Conservation (phyloP, 371 early-diverging fungal genomes). For the Rhizopus arrhizus region DNA sequence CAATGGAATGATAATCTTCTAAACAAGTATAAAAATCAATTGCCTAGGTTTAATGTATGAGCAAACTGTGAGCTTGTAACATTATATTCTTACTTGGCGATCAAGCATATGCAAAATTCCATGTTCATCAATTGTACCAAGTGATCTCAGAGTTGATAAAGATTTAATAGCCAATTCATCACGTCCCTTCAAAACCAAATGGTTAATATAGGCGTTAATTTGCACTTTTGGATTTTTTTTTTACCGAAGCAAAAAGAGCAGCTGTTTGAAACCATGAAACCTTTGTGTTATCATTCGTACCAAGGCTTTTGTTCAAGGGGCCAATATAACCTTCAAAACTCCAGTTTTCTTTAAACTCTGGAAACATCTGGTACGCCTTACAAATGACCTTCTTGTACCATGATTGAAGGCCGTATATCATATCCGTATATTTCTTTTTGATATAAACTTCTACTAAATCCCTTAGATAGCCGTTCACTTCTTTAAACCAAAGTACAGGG, state of each 20-base stretch:
- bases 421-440: slow-evolving; percentile 32
- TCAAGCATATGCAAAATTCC: slow-evolving; percentile 41
- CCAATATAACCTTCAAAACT: slow-evolving; percentile 35
- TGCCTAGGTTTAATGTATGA: slow-evolving; percentile 5
- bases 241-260: slow-evolving; percentile 40
- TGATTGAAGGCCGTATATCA: slow-evolving; percentile 41
- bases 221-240: neutral
- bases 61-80: neutral
- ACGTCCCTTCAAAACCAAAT: slow-evolving; percentile 22
- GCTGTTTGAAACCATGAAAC: slow-evolving; percentile 44
- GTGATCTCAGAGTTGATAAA: slow-evolving; percentile 13
- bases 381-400: slow-evolving; percentile 42
- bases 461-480: slow-evolving; percentile 25
- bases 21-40: slow-evolving; percentile 36
- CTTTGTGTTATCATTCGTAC: neutral
- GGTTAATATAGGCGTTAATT: too few species aligned
- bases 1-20: slow-evolving; percentile 37
- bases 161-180: slow-evolving; percentile 40
- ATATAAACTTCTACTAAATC: slow-evolving; percentile 45
- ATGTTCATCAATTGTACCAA: slow-evolving; percentile 20
- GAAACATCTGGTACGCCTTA: slow-evolving; percentile 12
- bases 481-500: slow-evolving; percentile 25
- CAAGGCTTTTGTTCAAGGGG: slow-evolving; percentile 18
- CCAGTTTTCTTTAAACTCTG: slow-evolving; percentile 31
- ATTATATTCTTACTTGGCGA: slow-evolving; percentile 22